Percentiles rank a stretch among this genome's conserved stretches.
Conservation (phyloP, 2,329 filamentous ascomycete genomes). For the Beauveria pseudobassiana region DNA sequence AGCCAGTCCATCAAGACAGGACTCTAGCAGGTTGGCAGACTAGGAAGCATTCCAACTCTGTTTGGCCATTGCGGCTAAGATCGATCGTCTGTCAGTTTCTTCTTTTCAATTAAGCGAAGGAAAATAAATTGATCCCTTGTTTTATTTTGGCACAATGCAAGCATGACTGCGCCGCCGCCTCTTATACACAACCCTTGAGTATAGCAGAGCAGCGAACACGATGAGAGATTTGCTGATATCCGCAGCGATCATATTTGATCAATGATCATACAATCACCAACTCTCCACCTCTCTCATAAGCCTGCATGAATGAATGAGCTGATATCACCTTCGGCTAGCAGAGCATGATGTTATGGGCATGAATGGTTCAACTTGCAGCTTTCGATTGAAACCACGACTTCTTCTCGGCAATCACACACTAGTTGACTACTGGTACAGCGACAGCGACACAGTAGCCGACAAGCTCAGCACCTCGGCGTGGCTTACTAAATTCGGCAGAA, state of each 20-base stretch:
- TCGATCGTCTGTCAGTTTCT: background rate
- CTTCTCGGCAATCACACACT: background rate
- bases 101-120: background rate
- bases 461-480: no score
- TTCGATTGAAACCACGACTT: no score
- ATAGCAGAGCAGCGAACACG: background rate
- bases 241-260: constrained; percentile 3
- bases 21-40: background rate
- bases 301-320: background rate
- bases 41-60: no score
- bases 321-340: background rate
- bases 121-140: background rate
- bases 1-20: background rate
- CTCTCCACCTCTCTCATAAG: background rate
- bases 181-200: background rate
- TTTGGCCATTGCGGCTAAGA: background rate
- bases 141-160: background rate
- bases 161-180: background rate
- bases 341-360: no score
- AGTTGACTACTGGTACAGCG: no score
- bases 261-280: background rate
- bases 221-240: constrained; percentile 5
- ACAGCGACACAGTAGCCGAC: background rate
- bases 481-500: background rate
- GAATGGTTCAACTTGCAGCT: no score